phyloP scores from a whole-genome alignment of 768 basidiomycete genomes.

The Pleurotus pulmonarius region DNA sequence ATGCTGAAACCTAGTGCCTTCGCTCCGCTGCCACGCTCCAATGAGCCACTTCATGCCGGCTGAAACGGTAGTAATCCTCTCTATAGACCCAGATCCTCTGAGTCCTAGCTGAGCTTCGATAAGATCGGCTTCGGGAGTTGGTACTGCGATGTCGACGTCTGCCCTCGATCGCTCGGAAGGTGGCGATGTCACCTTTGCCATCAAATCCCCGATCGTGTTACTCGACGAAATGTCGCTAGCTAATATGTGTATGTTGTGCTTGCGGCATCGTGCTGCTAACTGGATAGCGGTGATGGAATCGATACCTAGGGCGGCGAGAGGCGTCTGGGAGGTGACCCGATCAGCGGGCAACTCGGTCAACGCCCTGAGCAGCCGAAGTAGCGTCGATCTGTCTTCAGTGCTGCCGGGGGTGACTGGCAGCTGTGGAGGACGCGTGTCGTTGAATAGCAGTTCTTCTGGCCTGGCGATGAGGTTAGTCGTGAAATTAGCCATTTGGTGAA shows the following conservation, averaged over 20 bases:
- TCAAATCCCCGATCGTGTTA: slow-evolving; percentile 29
- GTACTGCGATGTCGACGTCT: not conserved
- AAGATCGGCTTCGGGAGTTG: slow-evolving; percentile 14
- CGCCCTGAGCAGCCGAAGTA: slow-evolving; percentile 13
- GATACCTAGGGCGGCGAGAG: slow-evolving; percentile 37
- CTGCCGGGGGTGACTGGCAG: slow-evolving; percentile 3
- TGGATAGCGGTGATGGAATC: slow-evolving; percentile 50
- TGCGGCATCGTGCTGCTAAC: slow-evolving; percentile 34
- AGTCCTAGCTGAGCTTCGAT: slow-evolving; percentile 17
- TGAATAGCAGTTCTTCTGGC: slow-evolving; percentile 4
- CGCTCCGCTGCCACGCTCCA: slow-evolving; percentile 40
- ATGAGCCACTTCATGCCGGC: slow-evolving; percentile 34
- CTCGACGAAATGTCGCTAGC: slow-evolving; percentile 40
- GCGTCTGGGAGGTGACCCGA: slow-evolving; percentile 27
- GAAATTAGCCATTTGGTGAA: slow-evolving; percentile 15
- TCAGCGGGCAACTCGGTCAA: slow-evolving; percentile 24
- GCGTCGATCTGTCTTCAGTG: not conserved
- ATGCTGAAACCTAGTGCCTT: slow-evolving; percentile 37
- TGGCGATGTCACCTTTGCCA: slow-evolving; percentile 12
- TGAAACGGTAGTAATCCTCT: slow-evolving; percentile 20
- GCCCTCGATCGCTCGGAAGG: too few relatives aligned
- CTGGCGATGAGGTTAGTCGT: slow-evolving; percentile 14
- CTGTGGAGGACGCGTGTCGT: not conserved
- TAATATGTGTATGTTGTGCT: slow-evolving; percentile 27
- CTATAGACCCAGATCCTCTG: slow-evolving; percentile 12